A percentile compares a stretch with the other conserved stretches of the same genome.
Evolutionary conservation across 2,329 filamentous ascomycete genomes (phyloP).

Genomic region (Colletotrichum destructivum): DNA sequence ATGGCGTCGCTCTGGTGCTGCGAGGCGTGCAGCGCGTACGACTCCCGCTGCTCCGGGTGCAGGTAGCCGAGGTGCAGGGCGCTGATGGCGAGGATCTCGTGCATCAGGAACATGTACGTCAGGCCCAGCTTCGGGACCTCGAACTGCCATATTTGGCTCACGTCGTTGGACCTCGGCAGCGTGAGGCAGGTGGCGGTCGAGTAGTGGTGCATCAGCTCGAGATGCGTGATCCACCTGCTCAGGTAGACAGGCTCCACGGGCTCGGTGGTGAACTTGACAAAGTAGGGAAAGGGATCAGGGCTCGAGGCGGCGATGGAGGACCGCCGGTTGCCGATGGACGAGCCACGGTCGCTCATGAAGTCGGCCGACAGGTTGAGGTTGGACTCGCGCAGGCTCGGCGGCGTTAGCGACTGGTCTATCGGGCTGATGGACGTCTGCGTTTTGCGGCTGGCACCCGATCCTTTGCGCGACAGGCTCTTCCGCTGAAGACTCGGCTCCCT

Average conservation of each 20-base stretch:
- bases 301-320: constrained; percentile 30
- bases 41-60: constrained; percentile 45
- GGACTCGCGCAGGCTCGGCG: constrained; percentile 20
- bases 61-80: constrained; percentile 50
- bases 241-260: constrained; percentile 41
- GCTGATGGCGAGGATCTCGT: constrained; percentile 51
- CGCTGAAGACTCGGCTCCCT: constrained; percentile 17
- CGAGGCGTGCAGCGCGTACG: constrained; percentile 49
- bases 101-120: constrained; percentile 49
- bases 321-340: constrained; percentile 5
- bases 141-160: constrained; percentile 50
- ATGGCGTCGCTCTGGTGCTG: constrained; percentile 53
- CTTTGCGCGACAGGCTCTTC: constrained; percentile 14
- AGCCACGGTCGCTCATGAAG: constrained; percentile 26
- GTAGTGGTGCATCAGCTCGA: constrained; percentile 56
- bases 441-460: constrained; percentile 22
- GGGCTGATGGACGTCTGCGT: constrained; percentile 28
- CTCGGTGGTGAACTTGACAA: constrained; percentile 45
- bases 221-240: constrained; percentile 52
- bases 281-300: constrained; percentile 43
- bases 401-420: constrained; percentile 24
- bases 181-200: constrained; percentile 50
- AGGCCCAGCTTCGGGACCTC: constrained; percentile 48
- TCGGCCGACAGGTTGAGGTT: constrained; percentile 19
- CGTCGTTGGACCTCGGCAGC: constrained; percentile 48